Evolutionary conservation across 2,329 filamentous ascomycete species (phyloP).

Genomic region (Stachybotrys echinatus): DNA sequence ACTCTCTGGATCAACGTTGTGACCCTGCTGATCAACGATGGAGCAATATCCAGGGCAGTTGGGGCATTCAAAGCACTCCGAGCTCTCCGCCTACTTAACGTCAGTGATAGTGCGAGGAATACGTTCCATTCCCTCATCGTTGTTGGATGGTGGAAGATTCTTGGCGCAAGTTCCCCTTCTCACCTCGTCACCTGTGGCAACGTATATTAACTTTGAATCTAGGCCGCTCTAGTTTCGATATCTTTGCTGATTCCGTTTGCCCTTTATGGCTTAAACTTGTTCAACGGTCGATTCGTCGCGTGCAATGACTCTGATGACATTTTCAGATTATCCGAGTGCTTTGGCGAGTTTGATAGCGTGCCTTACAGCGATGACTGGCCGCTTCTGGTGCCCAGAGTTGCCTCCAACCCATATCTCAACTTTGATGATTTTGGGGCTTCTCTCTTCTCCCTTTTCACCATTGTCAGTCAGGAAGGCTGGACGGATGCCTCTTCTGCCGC

Average conservation of each 20-base stretch:
- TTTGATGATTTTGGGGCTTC: conserved; percentile 95
- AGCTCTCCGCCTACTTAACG: conserved; percentile 84
- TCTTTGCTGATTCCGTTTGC: conserved; percentile 94
- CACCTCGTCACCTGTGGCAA: not conserved
- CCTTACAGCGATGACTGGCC: conserved; percentile 74
- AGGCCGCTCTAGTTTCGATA: conserved; percentile 86
- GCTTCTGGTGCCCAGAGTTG: conserved; percentile 76
- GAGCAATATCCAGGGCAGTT: conserved; percentile 80
- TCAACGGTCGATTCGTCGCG: conserved; percentile 70
- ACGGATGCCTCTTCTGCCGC: conserved; percentile 83
- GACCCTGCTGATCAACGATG: conserved; percentile 75
- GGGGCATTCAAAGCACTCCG: conserved; percentile 96
- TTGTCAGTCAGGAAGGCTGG: conserved; percentile 98
- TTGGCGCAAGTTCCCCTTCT: conserved; percentile 56
- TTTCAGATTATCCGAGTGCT: conserved; percentile 64
- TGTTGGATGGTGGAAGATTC: conserved; percentile 87
- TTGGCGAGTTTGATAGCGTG: conserved; percentile 72
- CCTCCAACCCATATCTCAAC: conserved; percentile 76
- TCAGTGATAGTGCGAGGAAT: conserved; percentile 91
- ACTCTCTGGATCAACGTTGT: conserved; percentile 94
- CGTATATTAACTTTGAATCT: conserved; percentile 8
- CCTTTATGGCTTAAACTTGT: conserved; percentile 91
- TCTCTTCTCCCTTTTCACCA: conserved; percentile 95
- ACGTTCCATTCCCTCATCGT: conserved; percentile 97
- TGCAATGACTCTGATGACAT: conserved; percentile 65